Percentiles rank a stretch among this genome's conserved stretches.
phyloP scores from a whole-genome alignment of 805 yeast genomes.

The Suhomyces emberorum region DNA sequence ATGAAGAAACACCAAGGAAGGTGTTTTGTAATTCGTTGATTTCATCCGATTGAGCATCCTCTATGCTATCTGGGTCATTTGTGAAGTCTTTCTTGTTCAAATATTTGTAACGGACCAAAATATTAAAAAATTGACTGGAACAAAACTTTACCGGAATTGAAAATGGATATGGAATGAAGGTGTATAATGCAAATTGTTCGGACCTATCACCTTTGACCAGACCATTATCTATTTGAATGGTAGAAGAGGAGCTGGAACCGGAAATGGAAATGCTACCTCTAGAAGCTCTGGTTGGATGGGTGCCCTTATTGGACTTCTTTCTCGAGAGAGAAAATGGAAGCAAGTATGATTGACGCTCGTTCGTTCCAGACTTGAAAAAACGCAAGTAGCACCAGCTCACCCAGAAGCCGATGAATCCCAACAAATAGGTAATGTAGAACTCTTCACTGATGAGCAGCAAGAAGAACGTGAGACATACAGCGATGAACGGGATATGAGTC shows the following conservation, averaged over 20 bases:
- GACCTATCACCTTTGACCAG: slow-evolving; percentile 24
- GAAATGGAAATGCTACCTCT: background rate
- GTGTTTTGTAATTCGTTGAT: slow-evolving; percentile 31
- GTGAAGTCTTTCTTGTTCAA: slow-evolving; percentile 22
- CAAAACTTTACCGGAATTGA: slow-evolving; percentile 23
- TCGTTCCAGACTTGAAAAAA: slow-evolving; percentile 38
- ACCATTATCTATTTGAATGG: slow-evolving; percentile 8
- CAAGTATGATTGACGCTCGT: slow-evolving; percentile 42
- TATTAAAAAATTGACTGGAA: slow-evolving; percentile 17
- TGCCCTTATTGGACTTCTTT: slow-evolving; percentile 13
- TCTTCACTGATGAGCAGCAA: slow-evolving; percentile 25
- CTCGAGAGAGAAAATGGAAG: slow-evolving; percentile 28
- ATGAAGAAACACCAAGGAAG: slow-evolving; percentile 38
- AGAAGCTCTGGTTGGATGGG: slow-evolving; percentile 8
- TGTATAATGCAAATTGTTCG: slow-evolving; percentile 31
- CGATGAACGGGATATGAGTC: slow-evolving; percentile 33
- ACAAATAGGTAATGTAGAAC: slow-evolving; percentile 21
- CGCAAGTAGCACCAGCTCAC: slow-evolving; percentile 40
- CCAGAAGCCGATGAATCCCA: slow-evolving; percentile 30
- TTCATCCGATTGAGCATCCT: slow-evolving; percentile 26
- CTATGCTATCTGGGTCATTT: slow-evolving; percentile 19
- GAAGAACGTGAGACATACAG: slow-evolving; percentile 18
- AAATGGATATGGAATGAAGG: slow-evolving; percentile 43
- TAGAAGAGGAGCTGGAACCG: slow-evolving; percentile 1
- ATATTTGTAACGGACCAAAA: slow-evolving; percentile 17